A percentile compares a stretch with the other conserved stretches of the same genome.
Conservation (phyloP, 202 grass and related monocot genomes). For the Zoysia matrella region DNA sequence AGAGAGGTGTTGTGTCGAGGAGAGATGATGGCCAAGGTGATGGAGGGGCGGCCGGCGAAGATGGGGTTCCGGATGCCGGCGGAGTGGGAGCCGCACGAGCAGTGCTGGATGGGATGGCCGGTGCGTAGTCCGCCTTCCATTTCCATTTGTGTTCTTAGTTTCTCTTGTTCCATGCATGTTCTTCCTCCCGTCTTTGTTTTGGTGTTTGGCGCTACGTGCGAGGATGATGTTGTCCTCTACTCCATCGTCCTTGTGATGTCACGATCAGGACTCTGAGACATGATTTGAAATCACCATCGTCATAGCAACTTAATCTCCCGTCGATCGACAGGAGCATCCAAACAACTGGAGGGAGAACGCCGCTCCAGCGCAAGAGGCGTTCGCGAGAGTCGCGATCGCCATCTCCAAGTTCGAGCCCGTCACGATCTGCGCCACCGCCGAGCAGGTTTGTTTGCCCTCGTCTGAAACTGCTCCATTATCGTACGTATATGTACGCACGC, state of each 20-base stretch:
- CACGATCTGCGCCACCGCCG: constrained; percentile 70
- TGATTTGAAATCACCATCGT: neutral
- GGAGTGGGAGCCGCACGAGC: constrained; percentile 86
- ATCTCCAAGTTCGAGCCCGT: constrained; percentile 45
- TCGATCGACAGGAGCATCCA: constrained; percentile 68
- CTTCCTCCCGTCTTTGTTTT: neutral
- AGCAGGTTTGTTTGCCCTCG: constrained; percentile 46
- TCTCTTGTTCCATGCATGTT: neutral
- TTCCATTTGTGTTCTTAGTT: neutral
- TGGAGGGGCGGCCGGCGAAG: constrained; percentile 46
- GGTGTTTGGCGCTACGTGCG: neutral
- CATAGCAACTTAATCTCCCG: neutral
- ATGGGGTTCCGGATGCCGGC: constrained; percentile 88
- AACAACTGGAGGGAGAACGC: constrained; percentile 89
- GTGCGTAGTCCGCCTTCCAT: constrained; percentile 30
- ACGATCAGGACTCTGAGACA: too few relatives aligned
- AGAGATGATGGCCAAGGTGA: constrained; percentile 49
- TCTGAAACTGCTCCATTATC: neutral
- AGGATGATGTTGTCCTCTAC: too few relatives aligned
- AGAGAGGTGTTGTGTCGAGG: neutral
- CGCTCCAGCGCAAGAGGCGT: constrained; percentile 61
- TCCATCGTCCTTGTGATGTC: too few relatives aligned
- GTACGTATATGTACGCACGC: neutral
- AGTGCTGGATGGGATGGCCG: constrained; percentile 95
- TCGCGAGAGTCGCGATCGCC: constrained; percentile 44